A percentile compares a stretch with the other conserved stretches of the same genome.
Evolutionary conservation across 148 eudicot genomes (phyloP).

Genomic region (Chenopodium quinoa): DNA sequence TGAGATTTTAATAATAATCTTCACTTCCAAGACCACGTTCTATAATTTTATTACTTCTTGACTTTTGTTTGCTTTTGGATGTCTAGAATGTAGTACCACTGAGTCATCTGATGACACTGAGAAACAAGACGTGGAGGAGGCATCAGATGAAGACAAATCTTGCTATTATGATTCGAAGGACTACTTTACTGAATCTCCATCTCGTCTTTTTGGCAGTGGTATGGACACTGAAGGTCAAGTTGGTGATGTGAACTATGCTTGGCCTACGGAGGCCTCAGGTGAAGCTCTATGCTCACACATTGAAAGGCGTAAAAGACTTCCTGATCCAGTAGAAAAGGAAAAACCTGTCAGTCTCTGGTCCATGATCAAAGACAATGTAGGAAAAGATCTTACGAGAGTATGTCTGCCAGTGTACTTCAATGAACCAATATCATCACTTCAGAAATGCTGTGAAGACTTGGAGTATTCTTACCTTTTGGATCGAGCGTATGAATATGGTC

Average conservation of each 20-base stretch:
- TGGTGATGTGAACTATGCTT: constrained; percentile 24
- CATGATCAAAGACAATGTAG: constrained; percentile 94
- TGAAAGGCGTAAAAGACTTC: constrained; percentile 78
- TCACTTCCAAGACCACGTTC: background rate
- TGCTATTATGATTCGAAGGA: constrained; percentile 74
- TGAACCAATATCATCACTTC: constrained; percentile 93
- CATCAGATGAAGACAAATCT: constrained; percentile 68
- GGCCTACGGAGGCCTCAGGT: constrained; percentile 17
- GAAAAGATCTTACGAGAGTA: constrained; percentile 90
- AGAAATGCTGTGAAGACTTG: constrained; percentile 89
- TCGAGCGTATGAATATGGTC: constrained; percentile 79
- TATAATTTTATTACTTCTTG: background rate
- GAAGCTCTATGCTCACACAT: constrained; percentile 35
- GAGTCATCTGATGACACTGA: constrained; percentile 83
- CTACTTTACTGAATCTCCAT: constrained; percentile 44
- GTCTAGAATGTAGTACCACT: constrained; percentile 78
- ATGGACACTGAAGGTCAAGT: constrained; percentile 25
- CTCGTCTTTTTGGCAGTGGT: constrained; percentile 7
- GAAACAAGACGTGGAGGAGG: constrained; percentile 82
- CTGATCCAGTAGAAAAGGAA: constrained; percentile 88
- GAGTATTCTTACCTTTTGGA: constrained; percentile 91
- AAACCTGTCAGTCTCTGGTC: constrained; percentile 95
- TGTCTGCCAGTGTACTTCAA: constrained; percentile 98
- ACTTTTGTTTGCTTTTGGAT: constrained; percentile 21
- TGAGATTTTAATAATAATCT: background rate